phyloP scores from a whole-genome alignment of 352 stramenopile species.

The Saprolegnia diclina region DNA sequence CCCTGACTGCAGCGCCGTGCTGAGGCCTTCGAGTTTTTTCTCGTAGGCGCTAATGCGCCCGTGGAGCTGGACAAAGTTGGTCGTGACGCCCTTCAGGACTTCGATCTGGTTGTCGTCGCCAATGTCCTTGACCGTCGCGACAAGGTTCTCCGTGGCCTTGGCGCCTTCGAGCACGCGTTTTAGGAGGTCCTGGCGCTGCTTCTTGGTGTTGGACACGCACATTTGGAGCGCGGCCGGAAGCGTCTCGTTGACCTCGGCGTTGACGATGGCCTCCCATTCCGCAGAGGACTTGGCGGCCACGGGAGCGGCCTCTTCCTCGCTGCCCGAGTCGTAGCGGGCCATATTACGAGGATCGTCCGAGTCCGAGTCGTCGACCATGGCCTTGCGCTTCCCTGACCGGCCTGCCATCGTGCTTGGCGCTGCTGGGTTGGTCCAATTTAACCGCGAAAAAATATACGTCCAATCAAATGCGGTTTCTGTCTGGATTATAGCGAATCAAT shows the following conservation, averaged over 20 bases:
- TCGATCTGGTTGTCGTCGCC: conserved; percentile 49
- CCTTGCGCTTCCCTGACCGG: neutral
- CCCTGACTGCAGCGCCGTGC: conserved; percentile 42
- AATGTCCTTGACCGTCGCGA: conserved; percentile 51
- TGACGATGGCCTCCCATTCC: conserved; percentile 9
- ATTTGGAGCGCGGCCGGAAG: neutral
- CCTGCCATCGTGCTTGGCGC: neutral
- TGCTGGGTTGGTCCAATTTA: too few relatives aligned
- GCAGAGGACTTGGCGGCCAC: neutral
- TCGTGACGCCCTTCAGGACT: conserved; percentile 56
- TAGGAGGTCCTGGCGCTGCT: conserved; percentile 57
- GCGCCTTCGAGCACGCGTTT: conserved; percentile 70
- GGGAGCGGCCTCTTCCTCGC: neutral
- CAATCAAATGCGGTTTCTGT: too few relatives aligned
- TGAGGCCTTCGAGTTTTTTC: conserved; percentile 58
- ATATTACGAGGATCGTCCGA: neutral
- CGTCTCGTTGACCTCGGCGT: conserved; percentile 18
- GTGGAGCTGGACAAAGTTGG: conserved; percentile 60
- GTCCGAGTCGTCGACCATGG: neutral
- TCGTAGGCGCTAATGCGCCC: conserved; percentile 64
- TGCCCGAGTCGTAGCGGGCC: neutral
- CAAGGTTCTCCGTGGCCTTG: conserved; percentile 60
- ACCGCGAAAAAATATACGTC: too few relatives aligned
- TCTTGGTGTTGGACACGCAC: conserved; percentile 17
- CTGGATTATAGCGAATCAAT: too few relatives aligned